Conservation (phyloP, 2,329 filamentous ascomycete genomes). For the Biscogniauxia marginata region DNA sequence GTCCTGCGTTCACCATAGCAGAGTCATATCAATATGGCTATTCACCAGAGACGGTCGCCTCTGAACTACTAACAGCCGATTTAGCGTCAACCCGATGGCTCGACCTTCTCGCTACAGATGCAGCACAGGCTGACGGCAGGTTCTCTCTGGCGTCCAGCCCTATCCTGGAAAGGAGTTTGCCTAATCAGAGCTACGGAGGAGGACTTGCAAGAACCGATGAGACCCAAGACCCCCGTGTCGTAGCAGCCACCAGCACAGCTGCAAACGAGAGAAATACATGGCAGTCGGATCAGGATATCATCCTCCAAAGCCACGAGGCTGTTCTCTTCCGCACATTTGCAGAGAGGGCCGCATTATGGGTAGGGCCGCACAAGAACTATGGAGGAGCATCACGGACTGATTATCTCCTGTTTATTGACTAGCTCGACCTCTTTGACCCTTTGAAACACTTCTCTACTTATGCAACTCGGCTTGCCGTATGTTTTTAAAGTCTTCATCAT, state of each 20-base stretch:
- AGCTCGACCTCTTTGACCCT: constrained; percentile 35
- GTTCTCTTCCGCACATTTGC: constrained; percentile 31
- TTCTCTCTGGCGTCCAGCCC: constrained; percentile 29
- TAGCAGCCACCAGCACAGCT: constrained; percentile 7
- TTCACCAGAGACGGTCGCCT: constrained; percentile 28
- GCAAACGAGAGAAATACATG: constrained; percentile 25
- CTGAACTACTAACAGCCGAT: constrained; percentile 30
- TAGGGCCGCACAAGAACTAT: constrained; percentile 3
- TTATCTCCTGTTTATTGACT: neutral
- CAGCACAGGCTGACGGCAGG: constrained; percentile 32
- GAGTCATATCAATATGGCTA: constrained; percentile 18
- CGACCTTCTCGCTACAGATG: constrained; percentile 31
- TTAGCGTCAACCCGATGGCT: constrained; percentile 33
- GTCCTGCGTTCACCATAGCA: constrained; percentile 1
- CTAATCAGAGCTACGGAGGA: neutral
- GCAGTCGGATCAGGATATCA: constrained; percentile 25
- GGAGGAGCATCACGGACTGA: neutral
- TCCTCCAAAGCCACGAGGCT: constrained; percentile 25
- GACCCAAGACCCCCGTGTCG: constrained; percentile 4
- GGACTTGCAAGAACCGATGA: neutral
- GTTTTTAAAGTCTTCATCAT: neutral
- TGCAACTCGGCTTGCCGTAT: constrained; percentile 33
- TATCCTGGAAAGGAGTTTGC: constrained; percentile 6
- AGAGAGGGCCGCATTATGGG: constrained; percentile 25
- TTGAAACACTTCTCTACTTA: constrained; percentile 33